Base-by-base conservation (phyloP, 345 rosid species). In the Capsella bursapastoris region DNA sequence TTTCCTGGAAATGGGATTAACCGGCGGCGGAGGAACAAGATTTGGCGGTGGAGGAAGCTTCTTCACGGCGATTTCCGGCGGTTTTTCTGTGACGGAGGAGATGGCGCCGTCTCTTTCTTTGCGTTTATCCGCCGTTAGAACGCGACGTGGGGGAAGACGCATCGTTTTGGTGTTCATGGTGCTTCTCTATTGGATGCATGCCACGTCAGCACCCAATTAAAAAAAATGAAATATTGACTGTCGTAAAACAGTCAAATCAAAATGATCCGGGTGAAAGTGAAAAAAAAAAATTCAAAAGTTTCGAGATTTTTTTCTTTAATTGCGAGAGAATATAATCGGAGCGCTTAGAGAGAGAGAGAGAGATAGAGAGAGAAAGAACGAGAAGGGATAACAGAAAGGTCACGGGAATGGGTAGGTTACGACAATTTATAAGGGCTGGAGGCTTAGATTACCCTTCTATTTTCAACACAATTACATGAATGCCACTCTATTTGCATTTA, bases 91-190 rank as follows among this genome's bases (percentile, higher is more conserved):
- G 10, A 73, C 78, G 66, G 72, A 28, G 22, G 84, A 65, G 52
- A 18, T 18, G 15, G 32, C 66, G 76, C 78, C 60, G 82, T 83
- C 82, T 71, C 77, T 72, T 15, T 85, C 79, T 22, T 88, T 90
- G 61, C 87, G 88, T 18, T 91, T 88, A 70, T 77, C 84, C 51
- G 89, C 72, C 78, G 91, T 85, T 77, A 84, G 56, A 64, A 84
- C 83, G 44, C 95, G 96, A 57, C 93, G 89, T 64, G 97, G 86
- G 41, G 91, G 92, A 15, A 88, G 86, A 72, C 98, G 97, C 98
- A 93, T 93, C 85, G 89, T 83, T 83, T 86, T 82, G 89, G 91
- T 85, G 72, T 80, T 85, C 88, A 83, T 88, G 49, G 47, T 57
- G 47, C 13, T 40, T 69, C 51, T 69, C 40, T 62, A 41, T 71